Evolutionary conservation across 73 alveolate genomes (phyloP), one percentile per base, ranked within the genome.

Genomic region (Stentor coeruleus): DNA sequence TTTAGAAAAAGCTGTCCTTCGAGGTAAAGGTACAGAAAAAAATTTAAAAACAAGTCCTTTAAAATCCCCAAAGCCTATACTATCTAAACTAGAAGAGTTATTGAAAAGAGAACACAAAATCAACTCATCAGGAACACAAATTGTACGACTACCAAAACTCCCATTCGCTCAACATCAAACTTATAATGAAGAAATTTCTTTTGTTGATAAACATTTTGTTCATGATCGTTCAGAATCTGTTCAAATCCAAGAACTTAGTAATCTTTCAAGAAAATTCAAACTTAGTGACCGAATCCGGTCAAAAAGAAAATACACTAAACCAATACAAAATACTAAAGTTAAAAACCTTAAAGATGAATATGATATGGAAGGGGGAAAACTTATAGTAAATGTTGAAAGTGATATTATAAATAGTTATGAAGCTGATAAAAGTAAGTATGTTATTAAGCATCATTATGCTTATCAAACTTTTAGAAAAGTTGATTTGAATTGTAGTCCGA

Each of bases 151-250:
- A n/a, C 83, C 83, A 14, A 75, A 35, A 38, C 84, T 75, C 1
- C 83, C 83, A 20, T 75, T 20, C 3, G 83, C 80, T n/a, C 26
- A 39, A 15, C 83, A 75, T 38, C 15, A n/a, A 31, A 36, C 83
- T 75, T 75, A 75, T 38, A 75, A 75, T 40, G 83, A 75, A 20
- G 83, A 39, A 39, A 11, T 14, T 20, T 33, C n/a, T 1, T 75
- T 75, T 35, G 2, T 75, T 31, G 11, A 31, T 15, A 35, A 38
- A n/a, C 83, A 75, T 38, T 75, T 75, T 2, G 37, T 66, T 31
- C n/a, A 37, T 26, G n/a, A n/a, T n/a, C n/a, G n/a, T n/a, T 20
- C n/a, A 28, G 79, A 66, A 66, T 20, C n/a, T 1, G 33, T 33
- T 2, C 79, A 66, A 33, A 40, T 20, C 2, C 79, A 66, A 66